Base-by-base conservation (phyloP, 768 basidiomycete species). In the Naematelia aurantialba region DNA sequence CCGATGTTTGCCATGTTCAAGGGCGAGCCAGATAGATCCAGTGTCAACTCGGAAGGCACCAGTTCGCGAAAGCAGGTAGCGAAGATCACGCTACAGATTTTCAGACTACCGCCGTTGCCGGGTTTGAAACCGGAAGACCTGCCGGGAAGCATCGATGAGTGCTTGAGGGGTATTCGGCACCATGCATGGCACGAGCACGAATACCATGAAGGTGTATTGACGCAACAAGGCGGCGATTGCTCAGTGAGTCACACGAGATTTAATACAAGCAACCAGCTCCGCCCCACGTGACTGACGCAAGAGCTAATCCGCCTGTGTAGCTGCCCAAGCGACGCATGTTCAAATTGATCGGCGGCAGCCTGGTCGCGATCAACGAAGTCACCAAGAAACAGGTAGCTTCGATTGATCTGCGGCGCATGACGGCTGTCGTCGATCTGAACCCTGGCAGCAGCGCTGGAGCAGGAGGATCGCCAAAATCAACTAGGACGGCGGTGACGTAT, bases 191-290 rank as follows among this genome's bases (percentile, higher is more conserved):
- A 94, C 71, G 92, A 93, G 79, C 72, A 87, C 64, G 89, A 91
- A 21, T 93, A 94, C 78, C 90, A 89, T 78, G 89, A 96, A 76
- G 91, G 94, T 25, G 86, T 85, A 0, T 77, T 98, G 64, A 98
- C 94, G 13, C 94, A 98, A 80, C 84, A 82, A 62, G 94, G 94
- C 14, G 94, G 93, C 10, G 94, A 94, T 73, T 96, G 92, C 74
- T 82, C 80, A 61, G 93, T 96, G 78, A 73, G 89, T 80, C n/a
- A 8, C 21, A 5, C n/a, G 21, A 47, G 8, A 10, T 21, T 19
- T 12, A 44, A 44, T 19, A 12, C 12, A 12, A 19, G 42, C 42
- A 12, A 44, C 42, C 12, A 44, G 42, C 12, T 19, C 12, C 12
- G 19, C 42, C 12, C 42, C 12, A 44, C 12, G 42, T 8, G 25